A percentile compares a stretch with the other conserved stretches of the same genome.
These are phyloP conservation scores for Cercospora citrullina DNA, from an alignment of 2,329 filamentous ascomycete genomes.

Conservation along the genomic window DNA sequence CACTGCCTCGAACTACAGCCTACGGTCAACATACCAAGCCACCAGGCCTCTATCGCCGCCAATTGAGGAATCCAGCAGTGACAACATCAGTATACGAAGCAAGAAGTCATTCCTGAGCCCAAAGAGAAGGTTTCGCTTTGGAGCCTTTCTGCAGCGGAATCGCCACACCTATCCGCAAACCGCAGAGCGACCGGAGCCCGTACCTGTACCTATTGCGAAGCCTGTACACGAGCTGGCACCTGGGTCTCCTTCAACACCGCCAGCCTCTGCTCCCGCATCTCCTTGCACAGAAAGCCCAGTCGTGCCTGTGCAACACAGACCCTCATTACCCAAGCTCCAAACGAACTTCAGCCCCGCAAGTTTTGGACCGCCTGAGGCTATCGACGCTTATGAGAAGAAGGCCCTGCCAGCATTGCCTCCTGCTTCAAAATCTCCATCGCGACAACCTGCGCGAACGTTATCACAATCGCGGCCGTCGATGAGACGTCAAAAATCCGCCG, in stretches of 20 bases:
- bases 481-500: slow-evolving; percentile 4
- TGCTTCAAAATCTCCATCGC: slow-evolving; percentile 11
- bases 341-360: slow-evolving; percentile 22
- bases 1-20: slow-evolving; percentile 27
- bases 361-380: slow-evolving; percentile 28
- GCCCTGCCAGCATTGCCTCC: slow-evolving; percentile 27
- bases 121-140: slow-evolving; percentile 27
- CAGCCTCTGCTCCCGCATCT: slow-evolving; percentile 12
- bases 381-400: slow-evolving; percentile 26
- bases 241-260: slow-evolving; percentile 15
- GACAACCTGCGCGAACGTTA: slow-evolving; percentile 11
- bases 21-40: slow-evolving; percentile 25
- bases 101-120: slow-evolving; percentile 28
- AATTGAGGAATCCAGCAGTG: slow-evolving; percentile 29
- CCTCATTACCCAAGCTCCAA: slow-evolving; percentile 32
- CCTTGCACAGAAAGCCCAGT: slow-evolving; percentile 7
- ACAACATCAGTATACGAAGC: slow-evolving; percentile 27
- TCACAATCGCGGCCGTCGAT: slow-evolving; percentile 18
- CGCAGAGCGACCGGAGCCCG: slow-evolving; percentile 15
- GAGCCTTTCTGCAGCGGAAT: slow-evolving; percentile 26
- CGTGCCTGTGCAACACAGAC: slow-evolving; percentile 11
- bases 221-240: slow-evolving; percentile 8
- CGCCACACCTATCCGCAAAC: slow-evolving; percentile 32
- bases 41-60: slow-evolving; percentile 32
- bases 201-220: slow-evolving; percentile 10